phyloP scores from a whole-genome alignment of 345 rosid species.

The Corymbia maculata region DNA sequence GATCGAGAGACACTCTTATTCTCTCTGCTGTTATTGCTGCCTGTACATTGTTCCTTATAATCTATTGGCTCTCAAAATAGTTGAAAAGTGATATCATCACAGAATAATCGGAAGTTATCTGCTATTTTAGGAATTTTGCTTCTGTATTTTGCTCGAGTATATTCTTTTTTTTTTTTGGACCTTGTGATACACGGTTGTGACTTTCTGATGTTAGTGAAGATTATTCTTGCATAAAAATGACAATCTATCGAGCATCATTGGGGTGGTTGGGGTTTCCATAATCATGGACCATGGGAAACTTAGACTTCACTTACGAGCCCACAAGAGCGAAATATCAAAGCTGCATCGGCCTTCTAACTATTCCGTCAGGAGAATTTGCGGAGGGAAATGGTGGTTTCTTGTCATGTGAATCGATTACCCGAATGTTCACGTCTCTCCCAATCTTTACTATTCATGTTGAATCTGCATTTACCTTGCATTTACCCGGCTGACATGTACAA shows the following conservation, averaged over 20 bases:
- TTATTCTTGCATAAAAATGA: background rate
- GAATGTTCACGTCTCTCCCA: background rate
- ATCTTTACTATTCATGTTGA: background rate
- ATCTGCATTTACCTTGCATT: background rate
- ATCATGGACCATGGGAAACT: background rate
- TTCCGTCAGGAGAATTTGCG: background rate
- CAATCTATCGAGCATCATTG: background rate
- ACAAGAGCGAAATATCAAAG: background rate
- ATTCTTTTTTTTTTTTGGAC: background rate
- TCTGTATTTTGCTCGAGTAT: background rate
- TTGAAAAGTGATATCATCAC: background rate
- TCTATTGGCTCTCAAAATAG: slow-evolving; percentile 93
- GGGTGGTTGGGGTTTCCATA: background rate
- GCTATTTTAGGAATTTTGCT: slow-evolving; percentile 9
- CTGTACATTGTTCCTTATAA: slow-evolving; percentile 82
- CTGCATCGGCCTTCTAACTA: background rate
- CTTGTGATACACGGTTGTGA: background rate
- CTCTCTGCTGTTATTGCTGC: slow-evolving; percentile 89
- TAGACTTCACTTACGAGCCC: background rate
- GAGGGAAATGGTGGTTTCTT: background rate
- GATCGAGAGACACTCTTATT: slow-evolving; percentile 84
- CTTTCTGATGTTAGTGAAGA: background rate
- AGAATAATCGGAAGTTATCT: background rate
- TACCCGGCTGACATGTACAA: background rate
- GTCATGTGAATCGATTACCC: background rate